Base-by-base conservation (phyloP, 306 rosid species). In the Urtica urens region DNA sequence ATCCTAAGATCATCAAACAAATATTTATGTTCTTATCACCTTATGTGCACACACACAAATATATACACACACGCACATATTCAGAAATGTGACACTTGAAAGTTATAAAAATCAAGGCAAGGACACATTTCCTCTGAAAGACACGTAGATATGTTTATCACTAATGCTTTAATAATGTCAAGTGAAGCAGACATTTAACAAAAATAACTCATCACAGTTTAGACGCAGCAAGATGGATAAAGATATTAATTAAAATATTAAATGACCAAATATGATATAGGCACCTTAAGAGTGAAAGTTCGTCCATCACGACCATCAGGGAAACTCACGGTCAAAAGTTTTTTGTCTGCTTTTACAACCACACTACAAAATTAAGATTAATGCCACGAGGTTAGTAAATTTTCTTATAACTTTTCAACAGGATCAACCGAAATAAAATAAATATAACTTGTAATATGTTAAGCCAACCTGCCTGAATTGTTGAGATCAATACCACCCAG, bases 381-480 rank as follows among this genome's bases (percentile, higher is more conserved):
- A 57, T 60, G 55, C 53, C 22, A 23, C 9, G 30, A 68, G 59
- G 49, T 72, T 67, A 67, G 48, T 73, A 51, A 62, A 63, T 23
- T 59, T 68, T 13, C 58, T 23, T 25, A 64, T 21, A 44, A 5
- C n/a, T n/a, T 26, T 40, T 26, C 21, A 69, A 52, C 34, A 40
- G 34, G 57, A 40, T 39, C 18, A 61, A n/a, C 24, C 59, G 37
- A 47, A 49, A 24, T 11, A 42, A 40, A 31, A 27, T n/a, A 43
- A 39, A 23, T 34, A 26, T 46, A 62, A 64, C 59, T 66, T n/a
- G n/a, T 28, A 37, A 55, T 51, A 64, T 60, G 59, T 62, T 71
- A 71, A 75, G 80, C 96, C 78, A 77, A 92, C 99, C 99, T 92
- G 87, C 99, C 96, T 79, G 99, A 82, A 79, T 86, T 92, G 93